Base-by-base conservation (phyloP, 148 eudicot genomes). In the Rhododendron henanense region DNA sequence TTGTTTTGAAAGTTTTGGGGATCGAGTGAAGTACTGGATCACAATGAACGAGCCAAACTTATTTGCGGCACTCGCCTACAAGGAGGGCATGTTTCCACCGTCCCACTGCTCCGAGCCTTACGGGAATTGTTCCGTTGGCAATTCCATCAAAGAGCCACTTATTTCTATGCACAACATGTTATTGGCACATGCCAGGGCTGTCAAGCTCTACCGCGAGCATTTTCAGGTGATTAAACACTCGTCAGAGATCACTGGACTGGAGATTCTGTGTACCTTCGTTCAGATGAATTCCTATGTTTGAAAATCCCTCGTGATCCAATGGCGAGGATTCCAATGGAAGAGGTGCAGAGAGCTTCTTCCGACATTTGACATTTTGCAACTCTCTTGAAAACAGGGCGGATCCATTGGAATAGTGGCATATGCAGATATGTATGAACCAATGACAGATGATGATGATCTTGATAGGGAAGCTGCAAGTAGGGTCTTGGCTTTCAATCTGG, bases 41-140 rank as follows among this genome's bases (percentile, higher is more conserved):
- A 94, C 98, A 2, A 94, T 96, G 86, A 96, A 94, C 39, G 99
- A 96, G 76, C 98, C 99, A 50, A 95, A 94, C 84, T 59, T 96
- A 41, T 85, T 86, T 21, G 18, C 89, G 1, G 83, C 57, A 39
- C 18, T 88, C 67, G 90, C 91, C 0, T 94, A 94, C 79, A 89
- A 83, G 28, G 25, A n/a, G 23, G 98, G 94, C 35, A 18, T 0
- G 1, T 96, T 86, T 88, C 98, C 98, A 45, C 98, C 98, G 0
- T 89, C 86, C 23, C 98, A 78, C 85, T 94, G 98, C 79, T 96
- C 98, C 3, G 87, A 85, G 15, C 91, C 93, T 63, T 90, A 87
- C 28, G 93, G 93, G 4, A 90, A 88, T 84, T 91, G 93, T 82
- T 87, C 91, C 1, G 57, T 19, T 41, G 94, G 98, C 44, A 90